Conservation (phyloP, 176 grass and related monocot genomes). For the Aegilops speltoides region DNA sequence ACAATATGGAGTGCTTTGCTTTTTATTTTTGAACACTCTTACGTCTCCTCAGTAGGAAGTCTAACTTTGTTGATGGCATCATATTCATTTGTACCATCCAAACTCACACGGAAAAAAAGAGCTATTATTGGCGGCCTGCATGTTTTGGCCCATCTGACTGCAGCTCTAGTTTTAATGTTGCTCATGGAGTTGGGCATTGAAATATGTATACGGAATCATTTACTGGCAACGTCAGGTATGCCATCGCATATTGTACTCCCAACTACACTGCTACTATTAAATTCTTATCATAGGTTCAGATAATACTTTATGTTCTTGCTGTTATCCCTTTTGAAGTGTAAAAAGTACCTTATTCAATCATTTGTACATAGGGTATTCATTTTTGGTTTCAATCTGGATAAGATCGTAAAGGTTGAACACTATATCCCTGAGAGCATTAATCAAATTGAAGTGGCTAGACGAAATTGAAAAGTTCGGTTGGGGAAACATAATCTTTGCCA, state of each 20-base stretch:
- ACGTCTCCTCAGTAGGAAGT: slow-evolving; percentile 74
- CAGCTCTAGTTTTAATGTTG: slow-evolving; percentile 91
- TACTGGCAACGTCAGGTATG: slow-evolving; percentile 95
- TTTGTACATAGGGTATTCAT: neutral
- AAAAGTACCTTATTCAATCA: neutral
- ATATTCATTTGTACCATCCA: slow-evolving; percentile 85
- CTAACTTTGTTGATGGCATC: slow-evolving; percentile 67
- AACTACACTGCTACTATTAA: neutral
- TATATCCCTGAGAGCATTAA: neutral
- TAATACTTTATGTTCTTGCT: neutral
- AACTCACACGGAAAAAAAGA: slow-evolving; percentile 79
- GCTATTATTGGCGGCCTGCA: slow-evolving; percentile 78
- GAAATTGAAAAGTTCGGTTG: neutral
- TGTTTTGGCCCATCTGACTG: slow-evolving; percentile 80
- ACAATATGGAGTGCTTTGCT: slow-evolving; percentile 75
- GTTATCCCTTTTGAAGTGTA: neutral
- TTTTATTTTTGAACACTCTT: slow-evolving; percentile 91
- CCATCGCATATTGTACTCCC: slow-evolving; percentile 11
- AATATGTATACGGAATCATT: slow-evolving; percentile 91
- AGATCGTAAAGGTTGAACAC: neutral
- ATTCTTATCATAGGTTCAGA: neutral
- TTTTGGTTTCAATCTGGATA: slow-evolving; percentile 1
- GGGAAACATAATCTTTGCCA: neutral
- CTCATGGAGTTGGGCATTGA: slow-evolving; percentile 95
- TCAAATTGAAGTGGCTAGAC: neutral